These are phyloP conservation scores for Rosellinia necatrix DNA, from an alignment of 2,329 filamentous ascomycete species.

Conservation along the genomic window DNA sequence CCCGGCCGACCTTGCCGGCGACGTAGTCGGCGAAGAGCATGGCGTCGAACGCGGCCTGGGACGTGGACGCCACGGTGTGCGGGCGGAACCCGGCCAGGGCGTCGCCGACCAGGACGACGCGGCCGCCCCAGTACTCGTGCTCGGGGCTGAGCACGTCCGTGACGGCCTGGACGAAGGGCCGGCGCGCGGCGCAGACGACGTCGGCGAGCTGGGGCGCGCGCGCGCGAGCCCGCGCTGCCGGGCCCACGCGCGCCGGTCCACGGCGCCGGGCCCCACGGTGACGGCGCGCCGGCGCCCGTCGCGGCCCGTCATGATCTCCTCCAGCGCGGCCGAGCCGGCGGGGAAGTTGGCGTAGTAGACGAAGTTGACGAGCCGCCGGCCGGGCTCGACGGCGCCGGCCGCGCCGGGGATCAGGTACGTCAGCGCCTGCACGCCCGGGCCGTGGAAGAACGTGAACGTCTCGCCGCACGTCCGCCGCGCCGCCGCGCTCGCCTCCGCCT, in stretches of 20 bases:
- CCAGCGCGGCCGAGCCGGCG: slow-evolving; percentile 39
- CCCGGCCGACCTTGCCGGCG: slow-evolving; percentile 37
- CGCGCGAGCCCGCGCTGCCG: slow-evolving; percentile 41
- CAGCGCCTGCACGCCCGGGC: slow-evolving; percentile 46
- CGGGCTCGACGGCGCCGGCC: slow-evolving; percentile 45
- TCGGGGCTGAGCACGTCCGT: slow-evolving; percentile 45
- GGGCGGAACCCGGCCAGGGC: slow-evolving; percentile 50
- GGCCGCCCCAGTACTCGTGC: slow-evolving; percentile 44
- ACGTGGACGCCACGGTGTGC: slow-evolving; percentile 50
- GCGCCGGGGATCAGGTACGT: slow-evolving; percentile 49
- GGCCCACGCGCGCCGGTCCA: slow-evolving; percentile 41
- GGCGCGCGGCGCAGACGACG: slow-evolving; percentile 44
- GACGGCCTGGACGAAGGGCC: slow-evolving; percentile 49
- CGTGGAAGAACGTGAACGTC: slow-evolving; percentile 48
- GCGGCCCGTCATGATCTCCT: slow-evolving; percentile 43
- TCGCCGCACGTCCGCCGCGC: slow-evolving; percentile 43
- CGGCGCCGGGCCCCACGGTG: slow-evolving; percentile 46
- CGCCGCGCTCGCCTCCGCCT: slow-evolving; percentile 43
- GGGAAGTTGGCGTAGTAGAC: slow-evolving; percentile 52
- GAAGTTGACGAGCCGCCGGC: slow-evolving; percentile 49
- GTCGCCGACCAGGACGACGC: slow-evolving; percentile 50
- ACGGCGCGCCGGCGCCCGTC: slow-evolving; percentile 40
- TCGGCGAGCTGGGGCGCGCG: slow-evolving; percentile 46
- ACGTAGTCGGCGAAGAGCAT: slow-evolving; percentile 44
- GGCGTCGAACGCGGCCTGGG: slow-evolving; percentile 45